Evolutionary conservation across 208 protist species (phyloP), one percentile per base, ranked within the genome.

Genomic region (Leishmania arabica): DNA sequence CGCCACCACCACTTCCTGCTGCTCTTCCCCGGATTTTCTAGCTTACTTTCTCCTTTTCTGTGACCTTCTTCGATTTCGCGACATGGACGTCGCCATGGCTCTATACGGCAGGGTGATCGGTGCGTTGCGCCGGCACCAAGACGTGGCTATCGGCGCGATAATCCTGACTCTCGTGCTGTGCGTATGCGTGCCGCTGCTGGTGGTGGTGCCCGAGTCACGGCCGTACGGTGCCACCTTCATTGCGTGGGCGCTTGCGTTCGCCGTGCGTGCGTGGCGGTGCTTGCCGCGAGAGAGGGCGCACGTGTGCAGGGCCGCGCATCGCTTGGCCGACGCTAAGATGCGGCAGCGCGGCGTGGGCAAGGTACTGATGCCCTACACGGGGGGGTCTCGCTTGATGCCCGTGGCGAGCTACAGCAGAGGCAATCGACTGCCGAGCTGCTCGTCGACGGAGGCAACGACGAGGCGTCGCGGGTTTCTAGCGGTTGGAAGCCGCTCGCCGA

Each of bases 101-200:
- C 42, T 51, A 2, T 34, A 24, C 27, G 17, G 4, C 69, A 54
- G 21, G 69, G 69, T 24, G 45, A 47, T 73, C 37, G n/a, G 45
- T 42, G 37, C 80, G 8, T 51, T 85, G 40, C 37, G 54, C 45
- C 45, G 4, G 27, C 70, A 85, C 54, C 82, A 58, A 62, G 66
- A 81, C 64, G 37, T 17, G 37, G 65, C 75, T 6, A 73, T 81
- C 49, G 13, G 75, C 53, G 64, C 15, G 21, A 56, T 42, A 1
- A 40, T 81, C 4, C 60, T 85, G 77, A 7, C 64, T 13, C 21
- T 78, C 11, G 51, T 74, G 17, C 51, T 78, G 71, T 72, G 47
- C 13, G 82, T 81, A 11, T 85, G 82, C 45, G 77, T 85, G 24
- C 82, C 82, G 31, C 70, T 85, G 13, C 77, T 85, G 47, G 69